Percentiles rank a stretch among this genome's conserved stretches.
phyloP scores from a whole-genome alignment of 192 early-diverging fungal species.

The Geranomyces variabilis region DNA sequence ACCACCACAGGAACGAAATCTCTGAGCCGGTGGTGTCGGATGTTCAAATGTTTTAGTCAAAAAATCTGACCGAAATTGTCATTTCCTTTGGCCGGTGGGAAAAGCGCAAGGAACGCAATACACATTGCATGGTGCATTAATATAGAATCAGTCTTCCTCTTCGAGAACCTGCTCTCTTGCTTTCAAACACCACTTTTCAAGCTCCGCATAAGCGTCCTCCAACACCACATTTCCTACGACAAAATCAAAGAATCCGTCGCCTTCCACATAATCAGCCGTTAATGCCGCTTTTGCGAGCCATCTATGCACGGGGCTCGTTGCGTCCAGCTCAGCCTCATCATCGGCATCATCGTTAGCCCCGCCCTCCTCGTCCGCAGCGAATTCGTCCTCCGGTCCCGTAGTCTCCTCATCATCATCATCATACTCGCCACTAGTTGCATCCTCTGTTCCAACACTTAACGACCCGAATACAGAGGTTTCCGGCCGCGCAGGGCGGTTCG shows the following conservation, averaged over 20 bases:
- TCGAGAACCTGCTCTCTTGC: constrained; percentile 43
- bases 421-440: not conserved
- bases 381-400: no score
- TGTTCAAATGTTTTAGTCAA: no score
- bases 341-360: no score
- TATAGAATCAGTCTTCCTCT: constrained; percentile 46
- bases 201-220: constrained; percentile 44
- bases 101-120: no score
- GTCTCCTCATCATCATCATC: not conserved
- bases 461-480: not conserved
- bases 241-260: constrained; percentile 39
- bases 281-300: constrained; percentile 51
- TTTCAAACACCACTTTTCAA: constrained; percentile 46
- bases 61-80: no score
- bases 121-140: no score
- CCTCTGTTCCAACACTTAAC: not conserved
- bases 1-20: no score
- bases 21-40: no score
- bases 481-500: no score
- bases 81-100: no score
- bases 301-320: constrained; percentile 32
- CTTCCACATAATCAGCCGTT: constrained; percentile 10
- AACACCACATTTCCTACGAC: constrained; percentile 51
- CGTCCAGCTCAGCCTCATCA: constrained; percentile 19
- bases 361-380: not conserved